Conservation (phyloP, 805 yeast species). For the Teunomyces cretensis region DNA sequence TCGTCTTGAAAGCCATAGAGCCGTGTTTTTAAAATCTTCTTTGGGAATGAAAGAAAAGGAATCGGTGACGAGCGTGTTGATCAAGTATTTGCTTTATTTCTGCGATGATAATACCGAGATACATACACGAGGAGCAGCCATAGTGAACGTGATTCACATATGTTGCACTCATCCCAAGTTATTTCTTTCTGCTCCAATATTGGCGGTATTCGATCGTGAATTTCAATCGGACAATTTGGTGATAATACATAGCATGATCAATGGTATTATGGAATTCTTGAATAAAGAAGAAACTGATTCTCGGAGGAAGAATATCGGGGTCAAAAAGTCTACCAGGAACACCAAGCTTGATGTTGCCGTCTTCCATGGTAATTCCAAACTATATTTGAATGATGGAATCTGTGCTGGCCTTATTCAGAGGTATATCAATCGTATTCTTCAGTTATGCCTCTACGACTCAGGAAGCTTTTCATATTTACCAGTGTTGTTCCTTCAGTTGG, state of each 20-base stretch:
- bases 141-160: constrained; percentile 56
- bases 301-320: constrained; percentile 39
- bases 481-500: constrained; percentile 52
- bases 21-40: constrained; percentile 36
- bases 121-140: constrained; percentile 48
- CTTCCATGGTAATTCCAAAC: constrained; percentile 52
- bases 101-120: constrained; percentile 35
- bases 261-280: constrained; percentile 59
- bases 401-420: constrained; percentile 72
- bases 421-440: constrained; percentile 49
- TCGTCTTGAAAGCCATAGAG: constrained; percentile 49
- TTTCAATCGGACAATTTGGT: constrained; percentile 38
- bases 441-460: constrained; percentile 48
- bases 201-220: constrained; percentile 52
- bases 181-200: constrained; percentile 57
- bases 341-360: constrained; percentile 44
- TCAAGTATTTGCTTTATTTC: constrained; percentile 58
- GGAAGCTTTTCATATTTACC: constrained; percentile 50
- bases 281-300: constrained; percentile 53
- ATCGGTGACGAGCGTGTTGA: constrained; percentile 54
- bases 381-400: constrained; percentile 62
- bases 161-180: constrained; percentile 65
- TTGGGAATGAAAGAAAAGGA: constrained; percentile 51
- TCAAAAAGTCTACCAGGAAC: constrained; percentile 32
- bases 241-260: constrained; percentile 52